phyloP scores from a whole-genome alignment of 768 basidiomycete species.

The Chalciporus chontae region DNA sequence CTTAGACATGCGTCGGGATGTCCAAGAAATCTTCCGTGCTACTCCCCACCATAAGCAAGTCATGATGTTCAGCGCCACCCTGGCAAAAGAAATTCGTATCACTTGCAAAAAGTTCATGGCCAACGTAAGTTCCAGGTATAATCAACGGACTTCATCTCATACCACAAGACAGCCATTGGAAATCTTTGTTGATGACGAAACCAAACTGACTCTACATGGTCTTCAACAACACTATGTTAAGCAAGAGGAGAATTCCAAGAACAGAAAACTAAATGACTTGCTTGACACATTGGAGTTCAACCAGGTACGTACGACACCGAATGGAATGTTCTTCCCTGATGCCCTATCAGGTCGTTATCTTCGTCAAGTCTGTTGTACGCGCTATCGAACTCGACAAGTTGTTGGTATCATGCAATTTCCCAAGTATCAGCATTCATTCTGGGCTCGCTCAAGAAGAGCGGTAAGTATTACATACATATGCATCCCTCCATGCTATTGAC shows the following conservation, averaged over 20 bases:
- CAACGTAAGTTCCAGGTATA: constrained; percentile 58
- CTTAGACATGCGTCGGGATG: constrained; percentile 99
- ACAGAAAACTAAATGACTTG: constrained; percentile 94
- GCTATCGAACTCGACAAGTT: constrained; percentile 96
- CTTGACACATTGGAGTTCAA: constrained; percentile 98
- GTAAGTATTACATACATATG: constrained; percentile 42
- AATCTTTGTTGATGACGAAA: constrained; percentile 99
- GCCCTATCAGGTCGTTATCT: constrained; percentile 84
- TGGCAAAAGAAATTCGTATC: constrained; percentile 93
- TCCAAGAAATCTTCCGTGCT: constrained; percentile 99
- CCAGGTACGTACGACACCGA: constrained; percentile 52
- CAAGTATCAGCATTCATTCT: constrained; percentile 96
- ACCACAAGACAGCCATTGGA: constrained; percentile 77
- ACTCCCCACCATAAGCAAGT: constrained; percentile 99
- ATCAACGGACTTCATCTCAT: background rate
- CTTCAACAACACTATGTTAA: constrained; percentile 99
- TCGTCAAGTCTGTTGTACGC: constrained; percentile 96
- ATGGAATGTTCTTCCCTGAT: background rate
- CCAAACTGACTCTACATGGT: constrained; percentile 96
- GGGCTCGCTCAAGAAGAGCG: constrained; percentile 94
- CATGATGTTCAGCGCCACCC: constrained; percentile 99
- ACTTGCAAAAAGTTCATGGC: constrained; percentile 99
- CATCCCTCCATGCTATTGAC: constrained; percentile 1
- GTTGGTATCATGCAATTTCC: constrained; percentile 96
- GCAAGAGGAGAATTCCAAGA: constrained; percentile 91